Conservation (phyloP, 805 yeast genomes). For the Candida ulmi region DNA sequence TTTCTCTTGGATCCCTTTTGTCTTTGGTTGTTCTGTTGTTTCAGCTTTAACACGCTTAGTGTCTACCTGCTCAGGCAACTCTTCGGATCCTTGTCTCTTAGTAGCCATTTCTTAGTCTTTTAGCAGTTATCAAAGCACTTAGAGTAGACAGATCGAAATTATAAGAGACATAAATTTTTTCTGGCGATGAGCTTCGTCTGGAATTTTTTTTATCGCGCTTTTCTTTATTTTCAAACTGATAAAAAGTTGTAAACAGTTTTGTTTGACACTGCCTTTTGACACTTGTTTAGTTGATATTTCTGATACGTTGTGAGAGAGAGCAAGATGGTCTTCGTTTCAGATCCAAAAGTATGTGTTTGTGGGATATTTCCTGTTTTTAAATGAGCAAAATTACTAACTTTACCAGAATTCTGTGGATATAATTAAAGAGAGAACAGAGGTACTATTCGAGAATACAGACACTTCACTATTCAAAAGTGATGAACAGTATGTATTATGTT, state of each 20-base stretch:
- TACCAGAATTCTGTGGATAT: constrained; percentile 10
- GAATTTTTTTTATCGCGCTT: constrained; percentile 3
- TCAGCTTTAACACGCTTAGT: constrained; percentile 17
- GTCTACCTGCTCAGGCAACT: constrained; percentile 9
- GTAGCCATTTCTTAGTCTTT: constrained; percentile 3
- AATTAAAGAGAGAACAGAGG: constrained; percentile 9
- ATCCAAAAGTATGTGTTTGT: constrained; percentile 5
- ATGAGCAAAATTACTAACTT: too few relatives aligned
- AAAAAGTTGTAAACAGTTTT: too few relatives aligned
- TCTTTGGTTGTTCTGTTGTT: constrained; percentile 1
- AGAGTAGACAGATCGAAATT: too few relatives aligned
- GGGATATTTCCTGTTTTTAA: not conserved
- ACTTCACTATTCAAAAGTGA: not conserved
- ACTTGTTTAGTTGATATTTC: too few relatives aligned
- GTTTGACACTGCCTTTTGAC: too few relatives aligned
- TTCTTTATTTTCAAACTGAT: too few relatives aligned
- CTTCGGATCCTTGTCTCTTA: constrained; percentile 20
- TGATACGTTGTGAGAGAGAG: too few relatives aligned
- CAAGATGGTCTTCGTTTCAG: constrained; percentile 8
- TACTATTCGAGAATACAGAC: constrained; percentile 7
- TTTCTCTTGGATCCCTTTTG: constrained; percentile 50
- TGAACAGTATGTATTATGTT: constrained; percentile 3
- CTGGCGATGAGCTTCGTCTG: constrained; percentile 4
- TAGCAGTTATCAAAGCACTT: too few relatives aligned
- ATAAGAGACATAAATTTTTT: too few relatives aligned